Percentiles rank a stretch among this genome's conserved stretches.
phyloP scores from a whole-genome alignment of 2,329 filamentous ascomycete genomes.

The Claviceps sp. region DNA sequence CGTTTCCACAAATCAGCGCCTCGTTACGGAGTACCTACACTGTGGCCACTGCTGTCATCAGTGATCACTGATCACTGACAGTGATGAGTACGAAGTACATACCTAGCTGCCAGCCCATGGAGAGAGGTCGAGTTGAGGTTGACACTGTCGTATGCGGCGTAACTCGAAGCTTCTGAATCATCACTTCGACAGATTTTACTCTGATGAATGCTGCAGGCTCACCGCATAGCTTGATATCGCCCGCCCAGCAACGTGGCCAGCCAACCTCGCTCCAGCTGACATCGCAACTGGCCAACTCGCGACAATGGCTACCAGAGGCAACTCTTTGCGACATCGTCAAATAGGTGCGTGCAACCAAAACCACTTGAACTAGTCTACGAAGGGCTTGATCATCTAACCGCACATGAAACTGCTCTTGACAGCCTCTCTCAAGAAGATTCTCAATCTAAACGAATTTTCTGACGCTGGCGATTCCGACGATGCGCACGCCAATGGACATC shows the following conservation, averaged over 20 bases:
- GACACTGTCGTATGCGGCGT: neutral
- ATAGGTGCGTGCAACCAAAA: constrained; percentile 23
- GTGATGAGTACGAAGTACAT: too few relatives aligned
- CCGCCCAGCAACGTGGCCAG: neutral
- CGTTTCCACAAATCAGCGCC: constrained; percentile 6
- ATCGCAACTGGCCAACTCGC: neutral
- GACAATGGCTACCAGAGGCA: constrained; percentile 32
- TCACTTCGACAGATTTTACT: neutral
- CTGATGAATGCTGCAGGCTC: neutral
- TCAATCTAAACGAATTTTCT: constrained; percentile 78
- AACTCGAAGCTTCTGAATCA: neutral
- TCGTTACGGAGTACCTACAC: neutral
- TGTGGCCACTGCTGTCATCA: constrained; percentile 5
- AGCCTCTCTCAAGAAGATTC: constrained; percentile 90
- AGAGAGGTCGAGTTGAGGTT: neutral
- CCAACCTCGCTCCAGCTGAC: neutral
- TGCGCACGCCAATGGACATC: constrained; percentile 45
- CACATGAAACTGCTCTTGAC: neutral
- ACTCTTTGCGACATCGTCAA: constrained; percentile 36
- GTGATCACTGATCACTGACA: neutral
- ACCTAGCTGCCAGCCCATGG: too few relatives aligned
- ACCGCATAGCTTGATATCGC: neutral
- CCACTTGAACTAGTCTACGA: neutral
- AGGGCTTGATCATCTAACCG: neutral
- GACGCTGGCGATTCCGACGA: constrained; percentile 49